phyloP scores from a whole-genome alignment of 2,329 filamentous ascomycete species.

The Penicillium sp. region DNA sequence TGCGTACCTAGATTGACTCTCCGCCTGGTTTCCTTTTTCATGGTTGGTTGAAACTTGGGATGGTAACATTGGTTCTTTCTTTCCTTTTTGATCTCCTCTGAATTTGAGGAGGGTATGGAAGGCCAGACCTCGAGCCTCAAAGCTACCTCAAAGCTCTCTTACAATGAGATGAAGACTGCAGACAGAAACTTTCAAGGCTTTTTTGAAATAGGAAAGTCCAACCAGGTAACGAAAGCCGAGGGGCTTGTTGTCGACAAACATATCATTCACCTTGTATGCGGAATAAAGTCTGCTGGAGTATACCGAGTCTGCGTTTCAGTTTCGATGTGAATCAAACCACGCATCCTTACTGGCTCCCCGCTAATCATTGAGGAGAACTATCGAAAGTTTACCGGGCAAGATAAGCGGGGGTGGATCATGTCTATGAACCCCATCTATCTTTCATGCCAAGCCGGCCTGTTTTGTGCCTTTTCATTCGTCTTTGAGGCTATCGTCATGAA shows the following conservation, averaged over 20 bases:
- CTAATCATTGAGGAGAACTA: background rate
- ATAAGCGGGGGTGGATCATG: constrained; percentile 19
- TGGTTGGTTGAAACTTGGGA: too few relatives aligned
- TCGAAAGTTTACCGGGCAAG: constrained; percentile 1
- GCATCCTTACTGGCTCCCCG: background rate
- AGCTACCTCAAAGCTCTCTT: background rate
- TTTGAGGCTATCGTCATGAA: constrained; percentile 10
- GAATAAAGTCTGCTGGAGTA: constrained; percentile 9
- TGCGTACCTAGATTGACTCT: too few relatives aligned
- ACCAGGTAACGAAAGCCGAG: background rate
- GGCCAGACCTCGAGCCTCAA: background rate
- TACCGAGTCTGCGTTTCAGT: background rate
- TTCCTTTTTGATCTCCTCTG: background rate
- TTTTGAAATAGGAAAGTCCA: background rate
- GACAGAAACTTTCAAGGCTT: background rate
- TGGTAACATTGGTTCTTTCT: background rate
- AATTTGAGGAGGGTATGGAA: background rate
- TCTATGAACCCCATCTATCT: background rate
- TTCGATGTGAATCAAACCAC: background rate
- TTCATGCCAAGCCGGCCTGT: constrained; percentile 24
- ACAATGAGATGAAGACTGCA: background rate
- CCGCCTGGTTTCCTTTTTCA: too few relatives aligned
- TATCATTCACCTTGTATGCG: background rate
- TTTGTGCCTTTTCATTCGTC: constrained; percentile 18
- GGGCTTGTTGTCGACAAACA: background rate